Evolutionary conservation across 257 asterid genomes (phyloP), one percentile per base, ranked within the genome.

Genomic region (Henckelia pumila): DNA sequence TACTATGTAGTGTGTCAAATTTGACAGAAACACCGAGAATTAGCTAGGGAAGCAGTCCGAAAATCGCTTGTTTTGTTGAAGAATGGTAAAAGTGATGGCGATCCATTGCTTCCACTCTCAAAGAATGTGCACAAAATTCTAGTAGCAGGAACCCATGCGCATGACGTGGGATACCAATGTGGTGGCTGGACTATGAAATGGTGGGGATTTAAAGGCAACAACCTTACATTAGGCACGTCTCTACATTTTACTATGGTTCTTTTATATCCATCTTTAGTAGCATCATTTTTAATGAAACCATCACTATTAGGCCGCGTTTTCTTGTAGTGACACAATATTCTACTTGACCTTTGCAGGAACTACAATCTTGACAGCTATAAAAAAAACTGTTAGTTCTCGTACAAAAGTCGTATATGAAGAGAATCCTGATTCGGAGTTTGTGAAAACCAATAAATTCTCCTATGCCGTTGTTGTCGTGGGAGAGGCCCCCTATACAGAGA

Each of bases 381-480:
- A 67, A 20, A 44, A 50, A 0, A 49, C 76, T 0, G 77, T 79
- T 23, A 81, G 79, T 55, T 73, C 70, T 5, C 50, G 21, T 56
- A 74, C 87, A 11, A 79, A 79, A 50, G 71, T 82, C 1, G 79
- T 74, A 20, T 75, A 74, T 25, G 61, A 40, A 6, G 60, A 77
- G 19, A 77, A 35, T 2, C 77, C 79, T 0, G 52, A 52, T 6
- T 14, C 55, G 0, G 52, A 75, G 0, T 82, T 62, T 56, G 60
- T 82, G 4, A 67, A 64, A 53, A 56, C 69, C 47, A 75, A 25
- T 16, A 57, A 77, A 1, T 79, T 82, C n/a, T 56, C 70, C 3
- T 82, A 77, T 9, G 80, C 78, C 14, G 64, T 79, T 56, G 83
- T 82, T 19, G 87, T 72, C 0, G 81, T 82, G 6, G 87, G 87